phyloP scores from a whole-genome alignment of 2,329 filamentous ascomycete genomes.

The Daldinia sp. region DNA sequence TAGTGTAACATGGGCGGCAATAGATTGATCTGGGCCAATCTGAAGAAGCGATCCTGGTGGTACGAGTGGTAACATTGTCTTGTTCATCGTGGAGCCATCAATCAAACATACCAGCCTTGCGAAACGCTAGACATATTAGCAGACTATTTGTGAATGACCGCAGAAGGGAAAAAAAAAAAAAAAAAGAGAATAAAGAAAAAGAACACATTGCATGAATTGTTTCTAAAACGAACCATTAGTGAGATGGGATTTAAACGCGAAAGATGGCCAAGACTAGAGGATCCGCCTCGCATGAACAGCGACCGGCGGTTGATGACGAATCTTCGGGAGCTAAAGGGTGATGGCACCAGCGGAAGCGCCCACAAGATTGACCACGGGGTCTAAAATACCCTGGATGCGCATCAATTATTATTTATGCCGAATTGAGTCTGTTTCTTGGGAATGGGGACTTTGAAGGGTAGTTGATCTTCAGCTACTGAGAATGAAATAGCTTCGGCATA shows the following conservation, averaged over 20 bases:
- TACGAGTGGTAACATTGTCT: slow-evolving; percentile 27
- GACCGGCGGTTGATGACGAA: slow-evolving; percentile 31
- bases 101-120: slow-evolving; percentile 35
- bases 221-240: background rate
- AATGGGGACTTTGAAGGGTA: background rate
- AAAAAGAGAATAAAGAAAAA: background rate
- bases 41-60: slow-evolving; percentile 19
- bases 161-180: background rate
- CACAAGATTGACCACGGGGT: slow-evolving; percentile 1
- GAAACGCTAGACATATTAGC: background rate
- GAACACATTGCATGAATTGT: background rate
- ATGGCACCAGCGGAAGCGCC: slow-evolving; percentile 27
- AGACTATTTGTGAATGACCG: background rate
- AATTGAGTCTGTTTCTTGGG: background rate
- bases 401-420: background rate
- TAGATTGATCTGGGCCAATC: slow-evolving; percentile 26
- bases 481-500: background rate
- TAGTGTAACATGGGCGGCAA: slow-evolving; percentile 9
- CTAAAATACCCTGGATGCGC: background rate
- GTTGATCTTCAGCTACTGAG: background rate
- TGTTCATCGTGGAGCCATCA: slow-evolving; percentile 26
- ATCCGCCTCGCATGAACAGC: slow-evolving; percentile 35
- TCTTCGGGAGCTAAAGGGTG: slow-evolving; percentile 8
- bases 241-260: slow-evolving; percentile 3
- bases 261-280: slow-evolving; percentile 10